Conservation (phyloP, 2,329 filamentous ascomycete species). For the Rhytidhysteron rufulum region DNA sequence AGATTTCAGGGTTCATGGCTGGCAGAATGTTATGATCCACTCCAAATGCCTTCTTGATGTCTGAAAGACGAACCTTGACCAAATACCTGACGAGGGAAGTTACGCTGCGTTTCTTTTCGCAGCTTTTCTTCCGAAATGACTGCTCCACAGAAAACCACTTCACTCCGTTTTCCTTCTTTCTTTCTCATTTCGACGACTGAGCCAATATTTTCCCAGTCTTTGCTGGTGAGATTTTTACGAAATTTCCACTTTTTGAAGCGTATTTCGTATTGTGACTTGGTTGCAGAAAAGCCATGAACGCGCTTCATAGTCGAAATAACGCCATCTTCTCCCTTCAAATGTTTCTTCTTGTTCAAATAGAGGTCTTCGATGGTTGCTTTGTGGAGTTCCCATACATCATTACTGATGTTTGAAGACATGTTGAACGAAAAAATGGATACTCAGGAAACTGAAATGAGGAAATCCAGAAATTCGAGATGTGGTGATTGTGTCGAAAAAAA, state of each 20-base stretch:
- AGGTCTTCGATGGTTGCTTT: conserved; percentile 2
- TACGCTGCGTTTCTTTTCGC: not conserved
- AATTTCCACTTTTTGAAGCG: not conserved
- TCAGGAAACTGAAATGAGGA: no score
- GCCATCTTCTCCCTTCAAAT: conserved; percentile 6
- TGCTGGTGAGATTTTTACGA: not conserved
- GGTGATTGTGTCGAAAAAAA: not conserved
- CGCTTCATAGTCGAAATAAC: conserved; percentile 5
- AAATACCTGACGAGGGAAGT: no score
- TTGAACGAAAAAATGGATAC: not conserved
- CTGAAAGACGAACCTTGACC: no score
- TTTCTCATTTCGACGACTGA: not conserved
- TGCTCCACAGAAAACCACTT: not conserved
- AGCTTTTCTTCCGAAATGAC: not conserved
- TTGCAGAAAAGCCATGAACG: conserved; percentile 3
- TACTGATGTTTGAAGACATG: not conserved
- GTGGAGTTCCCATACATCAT: conserved; percentile 7
- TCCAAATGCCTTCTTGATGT: no score
- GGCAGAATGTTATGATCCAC: no score
- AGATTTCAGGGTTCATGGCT: no score
- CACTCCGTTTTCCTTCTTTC: not conserved
- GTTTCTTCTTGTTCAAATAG: conserved; percentile 2
- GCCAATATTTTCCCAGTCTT: not conserved
- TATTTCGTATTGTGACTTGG: not conserved
- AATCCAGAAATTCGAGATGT: no score